Base-by-base conservation (phyloP, 371 early-diverging fungal species). In the Synchytrium microbalum region DNA sequence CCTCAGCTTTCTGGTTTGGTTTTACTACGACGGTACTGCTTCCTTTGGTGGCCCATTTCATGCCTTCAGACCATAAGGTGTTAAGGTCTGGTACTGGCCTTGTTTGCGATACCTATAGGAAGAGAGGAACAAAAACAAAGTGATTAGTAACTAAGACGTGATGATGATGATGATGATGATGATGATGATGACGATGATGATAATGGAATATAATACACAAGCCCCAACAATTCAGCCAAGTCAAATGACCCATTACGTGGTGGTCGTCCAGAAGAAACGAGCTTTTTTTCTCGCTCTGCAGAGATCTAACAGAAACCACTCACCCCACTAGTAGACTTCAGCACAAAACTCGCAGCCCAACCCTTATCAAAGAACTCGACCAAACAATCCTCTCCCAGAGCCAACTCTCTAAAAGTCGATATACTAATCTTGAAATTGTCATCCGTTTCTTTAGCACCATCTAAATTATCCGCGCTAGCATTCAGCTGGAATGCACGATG, bases 301-400 rank as follows among this genome's bases (percentile, higher is more conserved):
- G 13, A 57, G 14, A 57, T 54, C 67, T 32, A 54, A 65, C 66
- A 46, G 64, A 27, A 60, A 32, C 29, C 59, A 10, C 59, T 28
- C 10, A 33, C 58, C 16, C 38, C 59, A 8, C 67, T 62, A 30
- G 69, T 73, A 31, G 63, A 66, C 32, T 73, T 59, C 26, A 79
- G 64, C 19, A 67, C 65, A 64, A 77, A 70, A 23, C 64, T 64
- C 46, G 32, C 29, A 10, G 65, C 24, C 56, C 69, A 70, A 1
- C 65, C 70, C 3, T 54, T 67, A 23, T 72, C 72, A 53, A 78
- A 78, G 53, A 73, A 78, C 14, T 74, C 72, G 2, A 70, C 71
- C n/a, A 78, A 64, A 55, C 67, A 75, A 2, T 71, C 69, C 60
- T 79, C 79, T 3, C 65, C 69, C 3, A 79, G 64, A 25, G 76